A percentile compares a stretch with the other conserved stretches of the same genome.
These are phyloP conservation scores for Cenchrus purpureus DNA, from an alignment of 176 grass and related monocot species.

Conservation along the genomic window DNA sequence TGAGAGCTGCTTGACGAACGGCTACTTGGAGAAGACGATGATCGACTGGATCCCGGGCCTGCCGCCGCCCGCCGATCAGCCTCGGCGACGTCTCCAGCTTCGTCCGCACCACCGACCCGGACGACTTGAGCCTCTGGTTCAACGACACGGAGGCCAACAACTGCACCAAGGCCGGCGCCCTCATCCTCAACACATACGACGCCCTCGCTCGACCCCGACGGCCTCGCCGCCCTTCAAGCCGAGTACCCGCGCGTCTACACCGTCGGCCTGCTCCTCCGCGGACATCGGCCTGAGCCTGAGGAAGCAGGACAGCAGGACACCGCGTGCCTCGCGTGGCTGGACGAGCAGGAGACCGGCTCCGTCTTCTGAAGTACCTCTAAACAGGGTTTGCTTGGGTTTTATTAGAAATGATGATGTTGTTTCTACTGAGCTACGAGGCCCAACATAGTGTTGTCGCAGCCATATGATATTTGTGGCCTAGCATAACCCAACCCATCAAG, in stretches of 20 bases:
- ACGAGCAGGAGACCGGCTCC: not conserved
- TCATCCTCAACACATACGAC: not conserved
- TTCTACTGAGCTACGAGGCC: too few species aligned
- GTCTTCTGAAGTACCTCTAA: too few species aligned
- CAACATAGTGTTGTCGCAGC: too few species aligned
- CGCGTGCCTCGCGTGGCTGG: not conserved
- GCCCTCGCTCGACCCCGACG: constrained; percentile 7
- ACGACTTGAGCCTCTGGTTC: not conserved
- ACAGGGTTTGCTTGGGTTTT: too few species aligned
- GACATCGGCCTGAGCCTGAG: not conserved
- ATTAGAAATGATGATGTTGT: too few species aligned
- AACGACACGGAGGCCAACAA: not conserved
- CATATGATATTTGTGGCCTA: too few species aligned
- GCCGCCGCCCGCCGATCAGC: constrained; percentile 18
- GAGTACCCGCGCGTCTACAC: constrained; percentile 9
- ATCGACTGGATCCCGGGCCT: constrained; percentile 24
- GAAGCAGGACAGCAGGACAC: constrained; percentile 21
- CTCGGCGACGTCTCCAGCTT: constrained; percentile 1
- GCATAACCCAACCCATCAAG: too few species aligned
- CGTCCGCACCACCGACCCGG: not conserved
- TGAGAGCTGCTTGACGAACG: not conserved
- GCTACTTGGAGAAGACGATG: not conserved
- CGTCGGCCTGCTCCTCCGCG: not conserved
- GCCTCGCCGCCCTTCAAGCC: not conserved
- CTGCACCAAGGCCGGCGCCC: constrained; percentile 6